Conservation (phyloP, 768 basidiomycete species). For the Trametes cinnabarina region DNA sequence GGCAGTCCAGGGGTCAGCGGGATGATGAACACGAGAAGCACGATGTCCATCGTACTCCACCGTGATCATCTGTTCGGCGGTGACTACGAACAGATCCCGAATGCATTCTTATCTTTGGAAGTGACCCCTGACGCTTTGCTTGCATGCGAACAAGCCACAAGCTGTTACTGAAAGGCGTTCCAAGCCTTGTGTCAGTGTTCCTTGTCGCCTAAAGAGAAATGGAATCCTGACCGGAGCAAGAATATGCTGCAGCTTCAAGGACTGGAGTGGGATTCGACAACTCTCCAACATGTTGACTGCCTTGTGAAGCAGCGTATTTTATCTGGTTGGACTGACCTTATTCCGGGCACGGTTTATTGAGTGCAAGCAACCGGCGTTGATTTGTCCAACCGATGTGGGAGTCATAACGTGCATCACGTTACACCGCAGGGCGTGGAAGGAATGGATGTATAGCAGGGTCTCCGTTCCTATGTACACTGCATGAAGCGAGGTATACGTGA, state of each 20-base stretch:
- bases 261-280: too few relatives aligned
- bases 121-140: not conserved
- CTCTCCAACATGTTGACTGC: too few relatives aligned
- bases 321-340: too few relatives aligned
- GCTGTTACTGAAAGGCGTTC: too few relatives aligned
- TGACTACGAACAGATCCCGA: not conserved
- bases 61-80: not conserved
- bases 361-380: too few relatives aligned
- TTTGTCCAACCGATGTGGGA: too few relatives aligned
- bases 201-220: too few relatives aligned
- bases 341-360: too few relatives aligned
- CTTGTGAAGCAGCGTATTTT: too few relatives aligned
- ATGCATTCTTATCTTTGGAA: not conserved
- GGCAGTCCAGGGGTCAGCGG: not conserved
- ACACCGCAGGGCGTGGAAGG: not conserved
- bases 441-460: not conserved
- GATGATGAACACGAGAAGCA: not conserved
- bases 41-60: not conserved
- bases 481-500: not conserved
- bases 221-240: too few relatives aligned
- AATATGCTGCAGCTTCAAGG: too few relatives aligned
- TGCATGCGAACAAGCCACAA: not conserved
- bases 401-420: not conserved
- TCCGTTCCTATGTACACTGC: not conserved
- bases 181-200: too few relatives aligned